Evolutionary conservation across 1,139 yeast species (phyloP), one percentile per base, ranked within the genome.

Genomic region (Pichia sp.): DNA sequence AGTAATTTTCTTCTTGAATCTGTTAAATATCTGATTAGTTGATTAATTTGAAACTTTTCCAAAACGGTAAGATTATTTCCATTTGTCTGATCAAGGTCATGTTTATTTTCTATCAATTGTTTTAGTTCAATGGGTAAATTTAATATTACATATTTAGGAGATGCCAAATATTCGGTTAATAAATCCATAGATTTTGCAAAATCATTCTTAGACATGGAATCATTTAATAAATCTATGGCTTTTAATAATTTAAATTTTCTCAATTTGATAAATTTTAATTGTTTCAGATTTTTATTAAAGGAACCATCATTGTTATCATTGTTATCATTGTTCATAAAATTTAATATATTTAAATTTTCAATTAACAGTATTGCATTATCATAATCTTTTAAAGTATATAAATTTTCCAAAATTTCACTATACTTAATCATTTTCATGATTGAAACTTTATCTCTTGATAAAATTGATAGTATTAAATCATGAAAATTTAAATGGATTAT

Each of bases 121-220:
- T 55, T 54, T 4, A 66, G 31, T 1, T 49, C 36, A 1, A 39
- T 30, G 0, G 87, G 85, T 51, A 74, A 73, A 28, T 78, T 65
- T 3, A 63, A 56, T 3, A 82, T 67, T 0, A 83, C 80, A 6
- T 68, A 61, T 30, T 73, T 70, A 0, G 88, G 88, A 1, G 83
- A 76, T 0, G 87, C 85, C 60, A 83, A 70, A 49, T 73, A 79
- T 38, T 75, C 76, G 3, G 76, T 73, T 53, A 83, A 80, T 22
- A 75, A 60, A 25, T 69, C 61, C 59, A 80, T 67, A 0, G 84
- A 73, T n/a, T 64, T 61, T 14, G 65, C 67, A 50, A 67, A 72
- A 7, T 70, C 58, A 9, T 29, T 44, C 22, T 13, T 14, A 25
- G 53, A 39, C 3, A 62, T 22, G 29, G 7, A 54, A 2, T 52